A percentile compares a stretch with the other conserved stretches of the same genome.
phyloP scores from a whole-genome alignment of 106 monocot species.

The Allium cepa region DNA sequence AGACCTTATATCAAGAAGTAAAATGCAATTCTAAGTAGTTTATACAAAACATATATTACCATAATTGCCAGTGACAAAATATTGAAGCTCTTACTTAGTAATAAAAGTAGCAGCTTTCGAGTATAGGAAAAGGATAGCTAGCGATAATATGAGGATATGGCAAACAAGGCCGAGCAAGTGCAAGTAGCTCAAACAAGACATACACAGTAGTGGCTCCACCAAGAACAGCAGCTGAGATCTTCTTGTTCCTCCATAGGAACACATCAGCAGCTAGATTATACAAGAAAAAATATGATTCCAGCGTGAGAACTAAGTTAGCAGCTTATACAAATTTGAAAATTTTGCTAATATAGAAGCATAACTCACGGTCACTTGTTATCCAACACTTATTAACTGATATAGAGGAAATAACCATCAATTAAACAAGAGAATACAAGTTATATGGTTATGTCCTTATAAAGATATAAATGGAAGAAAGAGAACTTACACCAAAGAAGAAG shows the following conservation, averaged over 20 bases:
- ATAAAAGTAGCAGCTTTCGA: constrained; percentile 70
- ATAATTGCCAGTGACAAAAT: not conserved
- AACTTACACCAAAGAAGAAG: too few relatives aligned
- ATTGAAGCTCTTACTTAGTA: constrained; percentile 40
- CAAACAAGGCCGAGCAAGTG: constrained; percentile 46
- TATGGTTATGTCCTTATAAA: too few relatives aligned
- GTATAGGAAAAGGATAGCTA: constrained; percentile 64
- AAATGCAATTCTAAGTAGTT: too few relatives aligned
- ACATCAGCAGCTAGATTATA: constrained; percentile 55
- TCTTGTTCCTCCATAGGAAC: constrained; percentile 74
- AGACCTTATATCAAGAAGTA: constrained; percentile 18
- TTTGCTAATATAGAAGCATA: too few relatives aligned
- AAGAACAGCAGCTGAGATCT: constrained; percentile 42
- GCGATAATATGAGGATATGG: constrained; percentile 35
- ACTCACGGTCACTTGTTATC: too few relatives aligned
- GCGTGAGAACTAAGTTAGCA: too few relatives aligned
- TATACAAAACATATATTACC: too few relatives aligned
- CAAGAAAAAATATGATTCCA: not conserved
- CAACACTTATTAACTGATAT: too few relatives aligned
- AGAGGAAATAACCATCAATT: too few relatives aligned
- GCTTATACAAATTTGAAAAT: too few relatives aligned
- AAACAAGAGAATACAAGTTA: too few relatives aligned
- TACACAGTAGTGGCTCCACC: constrained; percentile 38
- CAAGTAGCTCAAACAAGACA: constrained; percentile 61
- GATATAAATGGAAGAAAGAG: too few relatives aligned